These are phyloP conservation scores for Candida insectalens DNA, from an alignment of 805 yeast species.

Conservation along the genomic window DNA sequence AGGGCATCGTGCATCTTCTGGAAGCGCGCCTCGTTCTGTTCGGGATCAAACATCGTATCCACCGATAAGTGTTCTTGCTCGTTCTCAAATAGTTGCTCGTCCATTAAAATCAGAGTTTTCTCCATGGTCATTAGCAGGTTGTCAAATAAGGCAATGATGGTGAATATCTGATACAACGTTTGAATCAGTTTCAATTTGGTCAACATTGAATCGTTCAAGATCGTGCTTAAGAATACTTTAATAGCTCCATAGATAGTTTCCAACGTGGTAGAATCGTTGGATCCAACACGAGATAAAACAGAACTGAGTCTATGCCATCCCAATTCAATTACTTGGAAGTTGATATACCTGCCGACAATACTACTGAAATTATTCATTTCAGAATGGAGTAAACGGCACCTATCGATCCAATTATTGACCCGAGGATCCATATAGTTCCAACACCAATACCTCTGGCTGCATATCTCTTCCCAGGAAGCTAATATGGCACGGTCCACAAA, in stretches of 20 bases:
- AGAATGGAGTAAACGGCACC: constrained; percentile 45
- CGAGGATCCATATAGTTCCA: constrained; percentile 32
- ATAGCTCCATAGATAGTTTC: constrained; percentile 35
- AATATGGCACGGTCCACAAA: constrained; percentile 51
- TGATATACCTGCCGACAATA: constrained; percentile 44
- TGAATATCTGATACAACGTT: constrained; percentile 34
- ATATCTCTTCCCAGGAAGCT: constrained; percentile 64
- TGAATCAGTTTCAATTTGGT: constrained; percentile 47
- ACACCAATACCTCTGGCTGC: constrained; percentile 59
- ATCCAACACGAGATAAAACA: not conserved
- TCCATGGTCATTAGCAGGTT: constrained; percentile 42
- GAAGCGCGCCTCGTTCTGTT: constrained; percentile 23
- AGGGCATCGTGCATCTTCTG: constrained; percentile 31
- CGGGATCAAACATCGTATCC: constrained; percentile 29
- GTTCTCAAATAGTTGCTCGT: constrained; percentile 33
- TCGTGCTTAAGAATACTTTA: constrained; percentile 50
- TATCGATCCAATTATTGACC: constrained; percentile 42
- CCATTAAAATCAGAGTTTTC: constrained; percentile 41
- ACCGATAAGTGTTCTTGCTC: constrained; percentile 24
- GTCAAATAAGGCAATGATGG: constrained; percentile 37
- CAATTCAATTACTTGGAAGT: constrained; percentile 48
- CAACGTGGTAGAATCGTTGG: constrained; percentile 19
- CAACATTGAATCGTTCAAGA: constrained; percentile 56
- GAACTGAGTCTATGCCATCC: constrained; percentile 37
- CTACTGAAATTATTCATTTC: constrained; percentile 49